These are phyloP conservation scores for Trichoderma sp. DNA, from an alignment of 2,329 filamentous ascomycete genomes.

Conservation along the genomic window DNA sequence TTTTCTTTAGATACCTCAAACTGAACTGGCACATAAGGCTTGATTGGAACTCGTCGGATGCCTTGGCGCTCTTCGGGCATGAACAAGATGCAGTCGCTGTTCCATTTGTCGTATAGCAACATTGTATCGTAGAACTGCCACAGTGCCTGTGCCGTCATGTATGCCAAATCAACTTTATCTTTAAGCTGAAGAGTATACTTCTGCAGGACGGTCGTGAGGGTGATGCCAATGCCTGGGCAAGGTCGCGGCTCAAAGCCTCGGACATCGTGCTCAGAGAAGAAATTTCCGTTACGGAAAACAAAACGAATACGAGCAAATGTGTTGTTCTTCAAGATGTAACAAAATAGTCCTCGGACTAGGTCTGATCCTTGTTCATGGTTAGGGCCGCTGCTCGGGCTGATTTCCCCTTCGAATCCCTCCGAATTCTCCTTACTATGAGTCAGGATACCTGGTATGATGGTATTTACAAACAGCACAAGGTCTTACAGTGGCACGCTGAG, in stretches of 20 bases:
- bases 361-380: neutral
- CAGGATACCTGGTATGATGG: neutral
- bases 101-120: neutral
- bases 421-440: neutral
- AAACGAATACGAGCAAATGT: fast-evolving
- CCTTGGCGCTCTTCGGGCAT: neutral
- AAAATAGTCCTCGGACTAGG: neutral
- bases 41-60: neutral
- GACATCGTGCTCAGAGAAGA: neutral
- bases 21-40: neutral
- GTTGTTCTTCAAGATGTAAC: neutral
- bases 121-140: neutral
- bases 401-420: too few species aligned
- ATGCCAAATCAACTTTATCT: neutral
- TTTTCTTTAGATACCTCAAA: neutral
- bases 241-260: neutral
- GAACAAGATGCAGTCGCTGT: neutral
- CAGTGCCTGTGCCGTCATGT: neutral
- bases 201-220: neutral
- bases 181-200: neutral
- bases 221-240: neutral
- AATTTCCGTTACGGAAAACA: neutral
- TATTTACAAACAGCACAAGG: neutral
- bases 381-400: too few species aligned
- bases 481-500: neutral